Conservation (phyloP, 495 filamentous ascomycete species). For the Zalerion maritima region DNA sequence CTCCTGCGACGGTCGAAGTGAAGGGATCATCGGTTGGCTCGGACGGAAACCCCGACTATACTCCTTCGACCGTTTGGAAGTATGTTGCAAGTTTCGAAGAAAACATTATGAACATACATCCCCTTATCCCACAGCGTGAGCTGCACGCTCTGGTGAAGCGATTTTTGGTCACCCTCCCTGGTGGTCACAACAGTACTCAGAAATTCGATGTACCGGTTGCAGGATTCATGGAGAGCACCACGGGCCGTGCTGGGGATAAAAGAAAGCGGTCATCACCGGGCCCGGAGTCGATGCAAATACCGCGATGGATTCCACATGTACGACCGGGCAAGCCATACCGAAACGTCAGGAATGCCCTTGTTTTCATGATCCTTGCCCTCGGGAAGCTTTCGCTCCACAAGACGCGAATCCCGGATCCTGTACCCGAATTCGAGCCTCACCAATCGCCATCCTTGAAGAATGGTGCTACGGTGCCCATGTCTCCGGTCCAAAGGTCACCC, state of each 20-base stretch:
- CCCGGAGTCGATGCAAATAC: constrained; percentile 20
- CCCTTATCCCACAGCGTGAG: constrained; percentile 48
- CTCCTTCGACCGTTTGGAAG: constrained; percentile 41
- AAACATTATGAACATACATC: constrained; percentile 79
- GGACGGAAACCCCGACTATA: constrained; percentile 50
- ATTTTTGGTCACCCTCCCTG: constrained; percentile 30
- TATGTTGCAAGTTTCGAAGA: constrained; percentile 59
- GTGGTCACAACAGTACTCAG: constrained; percentile 9
- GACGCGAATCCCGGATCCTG: constrained; percentile 45
- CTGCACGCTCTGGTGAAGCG: constrained; percentile 34
- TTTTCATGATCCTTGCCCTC: constrained; percentile 70
- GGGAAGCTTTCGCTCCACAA: constrained; percentile 66
- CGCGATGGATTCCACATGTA: constrained; percentile 15
- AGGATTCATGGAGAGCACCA: constrained; percentile 15
- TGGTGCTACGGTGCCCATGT: constrained; percentile 23
- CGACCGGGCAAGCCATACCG: constrained; percentile 34
- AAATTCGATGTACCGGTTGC: constrained; percentile 9
- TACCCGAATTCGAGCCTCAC: constrained; percentile 32
- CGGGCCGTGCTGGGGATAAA: constrained; percentile 29
- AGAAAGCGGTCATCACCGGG: constrained; percentile 40
- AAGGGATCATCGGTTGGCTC: constrained; percentile 37
- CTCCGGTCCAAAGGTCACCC: constrained; percentile 35
- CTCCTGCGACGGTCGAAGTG: constrained; percentile 19
- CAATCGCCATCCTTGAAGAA: too few relatives aligned
- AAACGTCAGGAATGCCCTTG: constrained; percentile 57